Percentiles rank a stretch among this genome's conserved stretches.
phyloP scores from a whole-genome alignment of 768 basidiomycete genomes.

The Coprinellus micaceus region DNA sequence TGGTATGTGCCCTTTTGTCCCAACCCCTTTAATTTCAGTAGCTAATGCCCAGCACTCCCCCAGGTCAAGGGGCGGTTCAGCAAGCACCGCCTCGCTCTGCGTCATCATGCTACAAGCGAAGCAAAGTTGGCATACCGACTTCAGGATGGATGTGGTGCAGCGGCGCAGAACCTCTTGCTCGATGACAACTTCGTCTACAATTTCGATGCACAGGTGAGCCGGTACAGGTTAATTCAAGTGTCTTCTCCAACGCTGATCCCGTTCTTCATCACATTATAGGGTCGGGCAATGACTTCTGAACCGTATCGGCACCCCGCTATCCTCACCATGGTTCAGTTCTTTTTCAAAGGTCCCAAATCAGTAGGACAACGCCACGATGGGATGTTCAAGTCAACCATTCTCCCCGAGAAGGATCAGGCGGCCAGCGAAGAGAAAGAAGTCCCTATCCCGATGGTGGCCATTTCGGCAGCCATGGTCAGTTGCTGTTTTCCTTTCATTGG shows the following conservation, averaged over 20 bases:
- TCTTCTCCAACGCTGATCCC: not conserved
- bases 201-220: not conserved
- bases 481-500: not conserved
- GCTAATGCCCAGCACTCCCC: not conserved
- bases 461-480: not conserved
- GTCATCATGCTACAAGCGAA: not conserved
- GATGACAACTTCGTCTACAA: not conserved
- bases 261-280: not conserved
- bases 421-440: not conserved
- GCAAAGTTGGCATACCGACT: not conserved
- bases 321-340: not conserved
- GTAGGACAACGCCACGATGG: not conserved
- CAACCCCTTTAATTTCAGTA: not conserved
- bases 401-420: not conserved
- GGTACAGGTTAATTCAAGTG: not conserved
- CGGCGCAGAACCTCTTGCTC: not conserved
- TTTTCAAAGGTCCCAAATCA: not conserved
- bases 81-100: not conserved
- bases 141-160: not conserved
- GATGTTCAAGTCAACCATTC: not conserved
- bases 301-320: not conserved
- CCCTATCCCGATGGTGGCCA: not conserved
- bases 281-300: not conserved
- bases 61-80: not conserved
- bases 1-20: not conserved